These are phyloP conservation scores for Sindora glabra DNA, from an alignment of 306 rosid species.

Conservation along the genomic window DNA sequence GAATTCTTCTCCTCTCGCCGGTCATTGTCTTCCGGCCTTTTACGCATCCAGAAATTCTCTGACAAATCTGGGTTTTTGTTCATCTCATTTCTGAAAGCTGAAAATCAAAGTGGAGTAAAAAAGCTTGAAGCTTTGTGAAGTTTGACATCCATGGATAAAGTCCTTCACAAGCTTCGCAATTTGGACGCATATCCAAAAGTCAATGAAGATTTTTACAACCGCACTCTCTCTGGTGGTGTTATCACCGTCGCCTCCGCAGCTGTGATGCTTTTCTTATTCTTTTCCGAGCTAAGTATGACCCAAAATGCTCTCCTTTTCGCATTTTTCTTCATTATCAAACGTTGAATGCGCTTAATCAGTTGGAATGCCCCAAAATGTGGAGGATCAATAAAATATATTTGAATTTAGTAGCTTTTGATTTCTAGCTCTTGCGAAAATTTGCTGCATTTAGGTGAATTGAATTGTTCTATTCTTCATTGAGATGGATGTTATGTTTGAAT, in stretches of 20 bases:
- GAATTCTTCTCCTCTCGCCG: no score
- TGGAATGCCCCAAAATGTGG: not conserved
- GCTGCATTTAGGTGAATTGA: slow-evolving; percentile 21
- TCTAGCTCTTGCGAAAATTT: slow-evolving; percentile 13
- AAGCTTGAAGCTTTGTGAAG: slow-evolving; percentile 9
- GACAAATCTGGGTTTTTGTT: no score
- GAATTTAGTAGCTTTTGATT: no score
- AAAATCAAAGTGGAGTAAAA: no score
- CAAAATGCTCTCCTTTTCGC: not conserved
- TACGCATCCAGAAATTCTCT: no score
- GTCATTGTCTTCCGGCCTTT: no score
- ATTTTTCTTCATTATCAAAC: not conserved
- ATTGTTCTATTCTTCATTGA: not conserved
- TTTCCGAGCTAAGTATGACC: slow-evolving; percentile 84
- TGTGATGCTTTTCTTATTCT: slow-evolving; percentile 80
- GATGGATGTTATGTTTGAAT: no score
- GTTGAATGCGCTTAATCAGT: not conserved
- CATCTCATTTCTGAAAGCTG: no score
- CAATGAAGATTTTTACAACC: slow-evolving; percentile 94
- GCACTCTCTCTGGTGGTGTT: slow-evolving; percentile 95
- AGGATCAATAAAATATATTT: no score
- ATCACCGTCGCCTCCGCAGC: slow-evolving; percentile 82
- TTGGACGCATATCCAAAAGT: slow-evolving; percentile 94
- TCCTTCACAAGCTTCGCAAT: slow-evolving; percentile 71
- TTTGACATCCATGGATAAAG: slow-evolving; percentile 41